A percentile compares a stretch with the other conserved stretches of the same genome.
phyloP scores from a whole-genome alignment of 1,284 basidiomycete genomes.

The Moesziomyces sp. region DNA sequence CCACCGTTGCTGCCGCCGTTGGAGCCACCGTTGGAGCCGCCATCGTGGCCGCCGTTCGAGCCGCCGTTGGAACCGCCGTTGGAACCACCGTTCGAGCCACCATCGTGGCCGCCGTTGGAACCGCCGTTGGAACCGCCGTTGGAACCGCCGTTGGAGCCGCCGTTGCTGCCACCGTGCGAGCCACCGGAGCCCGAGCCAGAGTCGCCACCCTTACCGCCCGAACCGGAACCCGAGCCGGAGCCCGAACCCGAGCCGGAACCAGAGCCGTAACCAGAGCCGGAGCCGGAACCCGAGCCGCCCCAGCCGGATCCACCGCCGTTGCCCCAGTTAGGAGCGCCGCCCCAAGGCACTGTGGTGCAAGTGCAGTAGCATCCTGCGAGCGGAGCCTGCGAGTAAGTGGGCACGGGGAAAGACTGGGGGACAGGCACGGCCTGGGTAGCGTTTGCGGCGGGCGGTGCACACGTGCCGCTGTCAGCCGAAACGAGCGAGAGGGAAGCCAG shows the following conservation, averaged over 20 bases:
- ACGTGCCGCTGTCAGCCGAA: slow-evolving; percentile 20
- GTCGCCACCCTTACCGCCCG: slow-evolving; percentile 1
- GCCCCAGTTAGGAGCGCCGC: neutral
- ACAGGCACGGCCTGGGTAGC: slow-evolving; percentile 22
- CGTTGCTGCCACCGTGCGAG: slow-evolving; percentile 8
- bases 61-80: slow-evolving; percentile 5
- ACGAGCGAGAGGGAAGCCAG: slow-evolving; percentile 28
- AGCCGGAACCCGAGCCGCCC: slow-evolving; percentile 5
- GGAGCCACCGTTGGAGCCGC: slow-evolving; percentile 9
- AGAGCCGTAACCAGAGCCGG: neutral
- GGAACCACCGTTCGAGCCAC: slow-evolving; percentile 12
- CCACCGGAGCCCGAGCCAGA: slow-evolving; percentile 11
- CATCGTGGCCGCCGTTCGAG: neutral
- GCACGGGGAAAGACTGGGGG: slow-evolving; percentile 30
- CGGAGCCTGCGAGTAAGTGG: slow-evolving; percentile 37
- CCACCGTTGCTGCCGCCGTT: slow-evolving; percentile 3
- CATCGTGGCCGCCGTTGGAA: slow-evolving; percentile 4
- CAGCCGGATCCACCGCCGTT: neutral
- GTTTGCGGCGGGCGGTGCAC: slow-evolving; percentile 19
- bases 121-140: slow-evolving; percentile 2
- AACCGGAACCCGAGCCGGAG: slow-evolving; percentile 1
- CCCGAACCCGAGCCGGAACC: slow-evolving; percentile 7
- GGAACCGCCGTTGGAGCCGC: slow-evolving; percentile 2
- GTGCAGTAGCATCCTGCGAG: slow-evolving; percentile 40
- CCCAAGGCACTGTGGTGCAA: slow-evolving; percentile 22